These are phyloP conservation scores for Penicillium sp. DNA, from an alignment of 2,329 filamentous ascomycete species.

Conservation along the genomic window DNA sequence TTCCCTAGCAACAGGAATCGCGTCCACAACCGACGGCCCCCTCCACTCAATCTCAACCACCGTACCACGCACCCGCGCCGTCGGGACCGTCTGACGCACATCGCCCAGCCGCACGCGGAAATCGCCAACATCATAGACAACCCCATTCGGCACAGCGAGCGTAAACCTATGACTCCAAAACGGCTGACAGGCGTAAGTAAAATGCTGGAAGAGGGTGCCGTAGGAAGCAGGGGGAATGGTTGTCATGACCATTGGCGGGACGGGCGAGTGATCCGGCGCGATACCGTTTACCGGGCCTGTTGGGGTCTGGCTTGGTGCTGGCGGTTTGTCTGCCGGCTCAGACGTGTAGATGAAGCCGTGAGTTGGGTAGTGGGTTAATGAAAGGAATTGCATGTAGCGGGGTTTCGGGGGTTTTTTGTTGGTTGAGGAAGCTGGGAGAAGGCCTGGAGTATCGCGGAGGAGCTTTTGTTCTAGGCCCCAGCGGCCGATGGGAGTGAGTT, in stretches of 20 bases:
- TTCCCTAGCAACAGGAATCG: slow-evolving; percentile 16
- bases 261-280: slow-evolving; percentile 1
- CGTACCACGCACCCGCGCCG: slow-evolving; percentile 38
- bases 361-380: slow-evolving; percentile 39
- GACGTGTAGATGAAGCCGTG: slow-evolving; percentile 44
- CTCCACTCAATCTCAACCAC: slow-evolving; percentile 46
- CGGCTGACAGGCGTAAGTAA: slow-evolving; percentile 41
- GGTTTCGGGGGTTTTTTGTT: slow-evolving; percentile 31
- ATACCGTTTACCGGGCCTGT: slow-evolving; percentile 1
- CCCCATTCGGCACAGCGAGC: slow-evolving; percentile 34
- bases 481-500: slow-evolving; percentile 35
- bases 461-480: slow-evolving; percentile 44
- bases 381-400: slow-evolving; percentile 44
- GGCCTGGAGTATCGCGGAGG: slow-evolving; percentile 43
- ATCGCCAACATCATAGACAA: slow-evolving; percentile 42
- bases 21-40: slow-evolving; percentile 35
- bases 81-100: slow-evolving; percentile 41
- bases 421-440: slow-evolving; percentile 34
- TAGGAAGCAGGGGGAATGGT: slow-evolving; percentile 37
- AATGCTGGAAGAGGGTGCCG: slow-evolving; percentile 39
- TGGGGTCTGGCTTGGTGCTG: not conserved
- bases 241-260: slow-evolving; percentile 37
- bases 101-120: slow-evolving; percentile 45
- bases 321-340: slow-evolving; percentile 17
- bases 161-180: slow-evolving; percentile 44